Evolutionary conservation across 129 eudicot genomes (phyloP).

Genomic region (Oenanthe sinensis): DNA sequence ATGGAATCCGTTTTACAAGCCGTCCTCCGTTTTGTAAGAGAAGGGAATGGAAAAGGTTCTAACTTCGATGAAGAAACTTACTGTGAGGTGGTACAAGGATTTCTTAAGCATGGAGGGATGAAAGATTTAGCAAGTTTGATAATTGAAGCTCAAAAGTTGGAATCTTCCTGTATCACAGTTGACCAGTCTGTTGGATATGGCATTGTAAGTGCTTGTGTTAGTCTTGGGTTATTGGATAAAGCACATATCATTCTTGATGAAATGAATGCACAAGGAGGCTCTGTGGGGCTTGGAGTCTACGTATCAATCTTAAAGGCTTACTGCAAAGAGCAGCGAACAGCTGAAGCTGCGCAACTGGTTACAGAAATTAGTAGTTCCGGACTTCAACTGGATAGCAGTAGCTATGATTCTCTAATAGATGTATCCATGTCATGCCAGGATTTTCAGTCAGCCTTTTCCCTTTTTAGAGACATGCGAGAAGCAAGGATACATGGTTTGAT

Average conservation of each 20-base stretch:
- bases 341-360: slow-evolving; percentile 90
- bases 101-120: slow-evolving; percentile 19
- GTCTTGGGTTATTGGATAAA: slow-evolving; percentile 59
- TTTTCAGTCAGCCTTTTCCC: slow-evolving; percentile 87
- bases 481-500: slow-evolving; percentile 61
- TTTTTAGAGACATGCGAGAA: slow-evolving; percentile 94
- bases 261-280: slow-evolving; percentile 70
- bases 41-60: slow-evolving; percentile 12
- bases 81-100: slow-evolving; percentile 24
- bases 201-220: slow-evolving; percentile 60
- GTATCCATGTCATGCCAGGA: slow-evolving; percentile 88
- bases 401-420: slow-evolving; percentile 66
- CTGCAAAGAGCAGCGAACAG: slow-evolving; percentile 67
- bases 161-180: slow-evolving; percentile 30
- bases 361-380: slow-evolving; percentile 64
- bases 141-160: slow-evolving; percentile 60
- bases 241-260: slow-evolving; percentile 78
- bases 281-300: slow-evolving; percentile 72
- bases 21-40: slow-evolving; percentile 10
- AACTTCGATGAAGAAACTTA: slow-evolving; percentile 16
- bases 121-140: slow-evolving; percentile 64
- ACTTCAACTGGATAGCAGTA: slow-evolving; percentile 51
- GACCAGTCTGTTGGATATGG: slow-evolving; percentile 71
- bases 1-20: slow-evolving; percentile 19
- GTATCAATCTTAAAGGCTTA: slow-evolving; percentile 78